Percentiles rank a stretch among this genome's conserved stretches.
Conservation (phyloP, 306 rosid genomes). For the Cercis canadensis region DNA sequence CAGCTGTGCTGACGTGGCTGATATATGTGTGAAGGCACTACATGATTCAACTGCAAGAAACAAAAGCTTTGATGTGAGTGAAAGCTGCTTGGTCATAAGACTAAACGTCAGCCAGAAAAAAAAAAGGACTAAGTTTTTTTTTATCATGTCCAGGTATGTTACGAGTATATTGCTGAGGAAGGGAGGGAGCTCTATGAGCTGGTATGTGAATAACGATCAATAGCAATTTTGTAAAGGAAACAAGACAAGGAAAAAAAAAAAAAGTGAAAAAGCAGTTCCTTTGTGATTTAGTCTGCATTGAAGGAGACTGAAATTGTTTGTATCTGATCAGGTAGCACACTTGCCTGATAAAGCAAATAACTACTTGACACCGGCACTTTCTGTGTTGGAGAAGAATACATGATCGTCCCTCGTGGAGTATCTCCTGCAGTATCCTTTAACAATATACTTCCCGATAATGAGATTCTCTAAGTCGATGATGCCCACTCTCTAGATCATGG, state of each 20-base stretch:
- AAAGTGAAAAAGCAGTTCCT: background rate
- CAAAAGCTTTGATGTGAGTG: conserved; percentile 96
- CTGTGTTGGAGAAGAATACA: conserved; percentile 93
- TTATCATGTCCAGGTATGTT: conserved; percentile 70
- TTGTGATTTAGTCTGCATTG: conserved; percentile 25
- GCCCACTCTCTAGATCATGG: background rate
- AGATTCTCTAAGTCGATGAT: conserved; percentile 13
- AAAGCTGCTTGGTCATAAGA: conserved; percentile 27
- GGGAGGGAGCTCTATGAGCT: conserved; percentile 96
- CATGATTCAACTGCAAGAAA: conserved; percentile 95
- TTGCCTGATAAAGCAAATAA: conserved; percentile 98
- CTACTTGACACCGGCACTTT: conserved; percentile 91
- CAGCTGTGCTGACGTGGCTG: conserved; percentile 99
- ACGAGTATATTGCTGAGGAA: conserved; percentile 86
- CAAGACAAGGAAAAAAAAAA: background rate
- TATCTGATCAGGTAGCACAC: conserved; percentile 81
- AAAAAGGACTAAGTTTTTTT: conserved; percentile 31
- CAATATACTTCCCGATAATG: conserved; percentile 5
- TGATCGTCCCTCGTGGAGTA: conserved; percentile 44
- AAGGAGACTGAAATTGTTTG: conserved; percentile 22
- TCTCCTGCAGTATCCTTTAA: background rate
- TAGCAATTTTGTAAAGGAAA: background rate
- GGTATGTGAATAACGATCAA: conserved; percentile 54
- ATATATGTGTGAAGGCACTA: conserved; percentile 95
- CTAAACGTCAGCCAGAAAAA: conserved; percentile 24